Conservation (phyloP, 2,329 filamentous ascomycete species). For the Coniella lustricola region DNA sequence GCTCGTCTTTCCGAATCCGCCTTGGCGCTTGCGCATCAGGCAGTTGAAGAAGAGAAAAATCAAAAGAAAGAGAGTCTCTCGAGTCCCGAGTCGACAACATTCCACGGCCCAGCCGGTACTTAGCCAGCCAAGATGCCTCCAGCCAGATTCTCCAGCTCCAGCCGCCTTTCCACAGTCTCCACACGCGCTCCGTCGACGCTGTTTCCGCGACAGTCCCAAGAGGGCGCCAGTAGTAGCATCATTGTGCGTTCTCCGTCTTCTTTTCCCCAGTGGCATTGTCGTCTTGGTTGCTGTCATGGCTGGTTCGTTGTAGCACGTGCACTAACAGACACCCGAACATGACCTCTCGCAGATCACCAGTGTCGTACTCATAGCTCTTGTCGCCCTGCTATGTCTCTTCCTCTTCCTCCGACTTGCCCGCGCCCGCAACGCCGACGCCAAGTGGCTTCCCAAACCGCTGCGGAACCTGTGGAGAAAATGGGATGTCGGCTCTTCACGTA, state of each 20-base stretch:
- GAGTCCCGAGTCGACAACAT: too few species aligned
- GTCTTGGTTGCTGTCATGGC: too few species aligned
- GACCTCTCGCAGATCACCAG: conserved; percentile 20
- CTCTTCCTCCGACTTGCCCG: conserved; percentile 21
- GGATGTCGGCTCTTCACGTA: conserved; percentile 23
- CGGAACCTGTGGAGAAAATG: conserved; percentile 46
- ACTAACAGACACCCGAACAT: background rate
- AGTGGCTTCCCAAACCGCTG: conserved; percentile 42
- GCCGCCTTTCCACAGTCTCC: background rate
- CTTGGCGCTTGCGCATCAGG: background rate
- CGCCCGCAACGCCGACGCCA: conserved; percentile 35
- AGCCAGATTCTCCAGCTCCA: background rate
- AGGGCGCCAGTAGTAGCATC: background rate
- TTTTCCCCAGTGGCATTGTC: too few species aligned
- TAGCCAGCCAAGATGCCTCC: background rate
- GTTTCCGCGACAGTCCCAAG: background rate
- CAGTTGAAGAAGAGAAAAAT: background rate
- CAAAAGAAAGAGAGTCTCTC: too few species aligned
- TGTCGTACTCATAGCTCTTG: conserved; percentile 19
- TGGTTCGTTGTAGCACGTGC: background rate
- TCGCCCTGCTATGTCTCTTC: conserved; percentile 17
- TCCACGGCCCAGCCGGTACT: too few species aligned
- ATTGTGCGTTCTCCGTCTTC: background rate
- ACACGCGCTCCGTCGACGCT: background rate
- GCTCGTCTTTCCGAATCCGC: too few species aligned